A percentile compares a stretch with the other conserved stretches of the same genome.
These are phyloP conservation scores for Akanthomyces dipterigenus DNA, from an alignment of 2,329 filamentous ascomycete species.

Conservation along the genomic window DNA sequence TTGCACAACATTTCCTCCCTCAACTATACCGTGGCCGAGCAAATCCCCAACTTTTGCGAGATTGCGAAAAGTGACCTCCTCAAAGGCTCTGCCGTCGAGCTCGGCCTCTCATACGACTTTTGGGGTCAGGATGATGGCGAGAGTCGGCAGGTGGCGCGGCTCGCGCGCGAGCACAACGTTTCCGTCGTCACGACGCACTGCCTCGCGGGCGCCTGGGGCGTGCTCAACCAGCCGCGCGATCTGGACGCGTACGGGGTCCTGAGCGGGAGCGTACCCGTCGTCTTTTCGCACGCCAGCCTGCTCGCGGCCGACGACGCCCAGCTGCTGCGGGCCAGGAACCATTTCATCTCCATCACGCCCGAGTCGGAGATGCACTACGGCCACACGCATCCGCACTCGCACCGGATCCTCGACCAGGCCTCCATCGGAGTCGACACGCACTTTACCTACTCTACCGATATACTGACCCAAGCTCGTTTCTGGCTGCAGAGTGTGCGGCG, in stretches of 20 bases:
- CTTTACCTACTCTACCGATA: constrained; percentile 44
- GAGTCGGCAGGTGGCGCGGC: constrained; percentile 24
- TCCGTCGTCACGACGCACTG: constrained; percentile 41
- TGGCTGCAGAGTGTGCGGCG: constrained; percentile 42
- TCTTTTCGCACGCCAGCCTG: constrained; percentile 46
- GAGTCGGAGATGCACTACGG: constrained; percentile 55
- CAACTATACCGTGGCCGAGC: constrained; percentile 28
- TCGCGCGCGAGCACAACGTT: constrained; percentile 32
- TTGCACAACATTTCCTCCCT: constrained; percentile 28
- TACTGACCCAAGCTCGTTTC: constrained; percentile 42
- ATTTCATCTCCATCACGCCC: constrained; percentile 50
- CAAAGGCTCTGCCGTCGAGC: constrained; percentile 24
- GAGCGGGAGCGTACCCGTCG: constrained; percentile 38
- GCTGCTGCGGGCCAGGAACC: constrained; percentile 41
- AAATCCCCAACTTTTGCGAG: constrained; percentile 32
- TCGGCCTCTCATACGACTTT: constrained; percentile 37
- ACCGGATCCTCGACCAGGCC: constrained; percentile 42
- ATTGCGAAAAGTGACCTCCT: constrained; percentile 24
- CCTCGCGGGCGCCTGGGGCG: constrained; percentile 31
- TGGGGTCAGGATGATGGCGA: constrained; percentile 24
- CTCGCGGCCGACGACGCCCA: constrained; percentile 31
- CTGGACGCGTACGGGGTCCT: constrained; percentile 26
- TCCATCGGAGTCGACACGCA: constrained; percentile 49
- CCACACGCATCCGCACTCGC: constrained; percentile 38
- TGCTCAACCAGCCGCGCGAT: neutral